These are phyloP conservation scores for Syzygium syzygioides DNA, from an alignment of 441 rosid genomes.

Conservation along the genomic window DNA sequence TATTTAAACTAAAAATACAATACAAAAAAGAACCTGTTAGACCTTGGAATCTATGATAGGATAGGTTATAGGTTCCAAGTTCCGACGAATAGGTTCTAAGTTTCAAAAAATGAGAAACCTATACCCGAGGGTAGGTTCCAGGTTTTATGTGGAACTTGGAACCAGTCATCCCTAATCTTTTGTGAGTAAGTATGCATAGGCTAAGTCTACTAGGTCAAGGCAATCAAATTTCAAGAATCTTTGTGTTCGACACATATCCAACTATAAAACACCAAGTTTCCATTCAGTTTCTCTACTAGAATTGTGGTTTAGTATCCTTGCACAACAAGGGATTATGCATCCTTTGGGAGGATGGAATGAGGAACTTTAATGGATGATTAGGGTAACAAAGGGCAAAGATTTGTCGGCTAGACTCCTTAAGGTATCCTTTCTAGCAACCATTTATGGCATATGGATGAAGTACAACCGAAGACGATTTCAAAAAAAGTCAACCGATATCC, in stretches of 20 bases:
- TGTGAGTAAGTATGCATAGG: not conserved
- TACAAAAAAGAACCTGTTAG: too few species aligned
- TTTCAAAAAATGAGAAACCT: too few species aligned
- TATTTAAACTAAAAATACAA: too few species aligned
- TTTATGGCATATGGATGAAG: not conserved
- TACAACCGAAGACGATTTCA: not conserved
- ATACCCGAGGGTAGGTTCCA: too few species aligned
- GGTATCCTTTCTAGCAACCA: too few species aligned
- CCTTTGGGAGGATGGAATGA: not conserved
- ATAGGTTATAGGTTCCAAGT: too few species aligned
- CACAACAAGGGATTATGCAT: not conserved
- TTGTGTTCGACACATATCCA: not conserved
- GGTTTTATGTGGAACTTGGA: too few species aligned
- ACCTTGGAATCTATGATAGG: too few species aligned
- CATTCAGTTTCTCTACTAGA: not conserved
- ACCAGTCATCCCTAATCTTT: too few species aligned
- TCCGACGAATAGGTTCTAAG: too few species aligned
- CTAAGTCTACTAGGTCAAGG: not conserved
- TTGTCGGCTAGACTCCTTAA: accelerated
- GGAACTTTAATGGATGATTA: not conserved
- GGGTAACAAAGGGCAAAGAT: not conserved
- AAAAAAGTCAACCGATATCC: not conserved
- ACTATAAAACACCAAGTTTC: not conserved
- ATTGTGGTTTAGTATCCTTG: not conserved
- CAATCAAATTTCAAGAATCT: not conserved